Conservation (phyloP, 2,329 filamentous ascomycete species). For the Cytospora paraplurivora region DNA sequence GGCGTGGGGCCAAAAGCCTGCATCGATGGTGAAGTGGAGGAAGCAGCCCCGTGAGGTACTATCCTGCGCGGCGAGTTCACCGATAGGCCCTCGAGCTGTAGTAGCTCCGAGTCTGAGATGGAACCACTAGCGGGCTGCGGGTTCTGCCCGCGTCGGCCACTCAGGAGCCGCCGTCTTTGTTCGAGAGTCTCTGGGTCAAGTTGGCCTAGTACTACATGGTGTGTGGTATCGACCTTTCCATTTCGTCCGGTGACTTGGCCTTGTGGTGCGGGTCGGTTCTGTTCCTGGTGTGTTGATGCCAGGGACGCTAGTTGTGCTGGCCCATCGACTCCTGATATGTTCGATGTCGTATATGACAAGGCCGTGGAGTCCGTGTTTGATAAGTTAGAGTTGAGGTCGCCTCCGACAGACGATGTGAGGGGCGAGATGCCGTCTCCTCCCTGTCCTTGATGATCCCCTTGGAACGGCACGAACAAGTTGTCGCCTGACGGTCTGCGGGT, state of each 20-base stretch:
- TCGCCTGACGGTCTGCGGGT: conserved; percentile 4
- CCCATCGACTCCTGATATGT: conserved; percentile 15
- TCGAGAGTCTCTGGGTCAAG: conserved; percentile 27
- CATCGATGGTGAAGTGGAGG: conserved; percentile 19
- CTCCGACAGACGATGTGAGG: conserved; percentile 12
- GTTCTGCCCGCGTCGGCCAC: conserved; percentile 26
- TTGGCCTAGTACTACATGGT: conserved; percentile 27
- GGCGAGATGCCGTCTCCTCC: conserved; percentile 14
- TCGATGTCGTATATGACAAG: conserved; percentile 15
- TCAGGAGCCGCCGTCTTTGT: conserved; percentile 29
- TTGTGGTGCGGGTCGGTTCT: conserved; percentile 2
- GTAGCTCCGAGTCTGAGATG: conserved; percentile 38
- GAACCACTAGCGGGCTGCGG: conserved; percentile 31
- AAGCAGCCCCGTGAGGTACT: conserved; percentile 11
- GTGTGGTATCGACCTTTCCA: conserved; percentile 15
- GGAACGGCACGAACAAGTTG: conserved; percentile 23
- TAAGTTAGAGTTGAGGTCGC: conserved; percentile 7
- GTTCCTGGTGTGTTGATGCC: conserved; percentile 20
- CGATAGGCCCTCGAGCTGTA: conserved; percentile 39
- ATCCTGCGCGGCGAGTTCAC: conserved; percentile 35
- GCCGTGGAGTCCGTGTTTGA: conserved; percentile 18
- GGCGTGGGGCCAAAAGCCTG: conserved; percentile 8
- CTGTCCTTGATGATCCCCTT: conserved; percentile 1
- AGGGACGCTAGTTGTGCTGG: conserved; percentile 13
- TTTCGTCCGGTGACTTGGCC: neutral